Conservation (phyloP, 2,329 filamentous ascomycete species). For the Mycosphaerella sp. region DNA sequence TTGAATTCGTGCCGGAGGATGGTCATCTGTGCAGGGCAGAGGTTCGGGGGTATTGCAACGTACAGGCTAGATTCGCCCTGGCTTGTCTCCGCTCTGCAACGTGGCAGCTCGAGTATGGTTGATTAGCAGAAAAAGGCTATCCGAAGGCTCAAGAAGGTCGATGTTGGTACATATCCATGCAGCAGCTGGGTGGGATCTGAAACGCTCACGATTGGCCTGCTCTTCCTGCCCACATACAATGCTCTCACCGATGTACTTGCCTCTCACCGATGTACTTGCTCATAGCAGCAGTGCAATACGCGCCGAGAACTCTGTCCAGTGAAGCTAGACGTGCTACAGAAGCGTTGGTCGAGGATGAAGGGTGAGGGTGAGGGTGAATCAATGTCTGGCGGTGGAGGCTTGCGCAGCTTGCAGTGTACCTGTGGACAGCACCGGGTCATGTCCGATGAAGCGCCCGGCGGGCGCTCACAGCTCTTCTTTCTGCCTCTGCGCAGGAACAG, state of each 20-base stretch:
- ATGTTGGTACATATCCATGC: slow-evolving; percentile 20
- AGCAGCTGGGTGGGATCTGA: slow-evolving; percentile 12
- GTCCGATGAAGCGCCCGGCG: slow-evolving; percentile 7
- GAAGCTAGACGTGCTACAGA: slow-evolving; percentile 7
- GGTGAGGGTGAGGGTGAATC: slow-evolving; percentile 4
- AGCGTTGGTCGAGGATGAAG: slow-evolving; percentile 4
- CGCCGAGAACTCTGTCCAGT: slow-evolving; percentile 4
- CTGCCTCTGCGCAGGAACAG: slow-evolving; percentile 15
- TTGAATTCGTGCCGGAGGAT: slow-evolving; percentile 29
- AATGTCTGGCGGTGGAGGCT: slow-evolving; percentile 15
- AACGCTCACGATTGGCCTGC: slow-evolving; percentile 16
- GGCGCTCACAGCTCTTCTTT: slow-evolving; percentile 11
- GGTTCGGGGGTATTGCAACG: slow-evolving; percentile 17
- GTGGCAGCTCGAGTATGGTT: slow-evolving; percentile 41
- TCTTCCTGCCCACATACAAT: slow-evolving; percentile 4
- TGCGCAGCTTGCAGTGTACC: slow-evolving; percentile 17
- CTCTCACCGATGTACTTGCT: slow-evolving; percentile 8
- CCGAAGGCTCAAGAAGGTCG: slow-evolving; percentile 20
- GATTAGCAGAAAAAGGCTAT: slow-evolving; percentile 27
- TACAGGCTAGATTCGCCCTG: slow-evolving; percentile 33
- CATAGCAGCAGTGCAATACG: slow-evolving; percentile 1
- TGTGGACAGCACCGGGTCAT: slow-evolving; percentile 18
- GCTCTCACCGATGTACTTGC: slow-evolving; percentile 9
- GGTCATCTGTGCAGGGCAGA: slow-evolving; percentile 33
- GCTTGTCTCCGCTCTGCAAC: slow-evolving; percentile 48